A percentile compares a stretch with the other conserved stretches of the same genome.
These are phyloP conservation scores for Hawksworthiomyces lignivorus DNA, from an alignment of 2,329 filamentous ascomycete genomes.

Conservation along the genomic window DNA sequence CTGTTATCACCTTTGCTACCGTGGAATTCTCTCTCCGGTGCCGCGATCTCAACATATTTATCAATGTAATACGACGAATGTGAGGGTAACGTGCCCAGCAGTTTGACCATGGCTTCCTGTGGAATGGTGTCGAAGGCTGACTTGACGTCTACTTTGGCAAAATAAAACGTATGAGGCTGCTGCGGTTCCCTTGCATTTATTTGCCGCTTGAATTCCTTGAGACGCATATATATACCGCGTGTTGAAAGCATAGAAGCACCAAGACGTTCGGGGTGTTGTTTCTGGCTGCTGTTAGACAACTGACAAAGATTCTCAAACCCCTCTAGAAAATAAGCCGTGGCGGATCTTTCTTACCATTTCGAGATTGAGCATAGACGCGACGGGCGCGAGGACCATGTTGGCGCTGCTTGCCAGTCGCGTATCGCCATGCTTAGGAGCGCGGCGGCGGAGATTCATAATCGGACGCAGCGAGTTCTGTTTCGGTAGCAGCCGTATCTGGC, in stretches of 20 bases:
- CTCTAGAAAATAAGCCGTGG: background rate
- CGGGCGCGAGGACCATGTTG: conserved; percentile 52
- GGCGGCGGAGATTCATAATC: conserved; percentile 77
- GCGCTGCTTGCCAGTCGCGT: conserved; percentile 28
- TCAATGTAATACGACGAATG: conserved; percentile 60
- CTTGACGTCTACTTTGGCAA: conserved; percentile 87
- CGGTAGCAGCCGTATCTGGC: conserved; percentile 72
- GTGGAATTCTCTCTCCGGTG: background rate
- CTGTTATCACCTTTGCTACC: conserved; percentile 18
- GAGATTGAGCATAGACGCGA: conserved; percentile 68
- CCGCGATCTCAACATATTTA: conserved; percentile 62
- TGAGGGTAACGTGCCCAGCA: conserved; percentile 53
- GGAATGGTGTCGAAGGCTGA: conserved; percentile 95
- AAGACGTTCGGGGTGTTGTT: conserved; percentile 48
- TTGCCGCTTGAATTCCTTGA: conserved; percentile 59
- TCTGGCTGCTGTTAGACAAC: no score
- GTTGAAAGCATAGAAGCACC: conserved; percentile 77
- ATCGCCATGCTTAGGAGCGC: conserved; percentile 38
- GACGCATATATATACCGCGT: conserved; percentile 65
- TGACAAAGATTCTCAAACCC: background rate
- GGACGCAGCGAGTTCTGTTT: conserved; percentile 71
- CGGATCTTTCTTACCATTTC: conserved; percentile 53
- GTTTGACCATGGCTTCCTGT: conserved; percentile 60
- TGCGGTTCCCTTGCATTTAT: conserved; percentile 29
- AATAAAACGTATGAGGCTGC: conserved; percentile 68